Evolutionary conservation across 495 filamentous ascomycete species (phyloP), one percentile per base, ranked within the genome.

Genomic region (Articulospora tetracladia): DNA sequence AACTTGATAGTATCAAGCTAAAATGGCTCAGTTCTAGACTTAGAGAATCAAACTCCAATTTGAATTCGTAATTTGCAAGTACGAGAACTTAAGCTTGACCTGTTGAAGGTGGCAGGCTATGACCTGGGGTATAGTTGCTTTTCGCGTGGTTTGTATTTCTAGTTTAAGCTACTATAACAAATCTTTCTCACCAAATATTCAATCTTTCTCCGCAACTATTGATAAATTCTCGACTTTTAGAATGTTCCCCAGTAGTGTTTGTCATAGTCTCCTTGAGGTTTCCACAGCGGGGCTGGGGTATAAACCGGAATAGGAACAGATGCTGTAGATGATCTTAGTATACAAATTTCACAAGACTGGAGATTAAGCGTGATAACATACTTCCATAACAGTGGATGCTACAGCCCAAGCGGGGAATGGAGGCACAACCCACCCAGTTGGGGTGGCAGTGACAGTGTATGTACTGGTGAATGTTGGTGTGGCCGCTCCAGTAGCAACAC

Each of bases 181-280:
- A n/a, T n/a, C n/a, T n/a, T n/a, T n/a, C n/a, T n/a, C n/a, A n/a
- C n/a, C 34, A n/a, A 39, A 10, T 39, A 39, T 39, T 39, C 34
- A 39, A 39, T n/a, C 34, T 39, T 10, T 39, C n/a, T n/a, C 34
- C 34, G n/a, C 34, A 10, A n/a, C n/a, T n/a, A n/a, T n/a, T n/a
- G n/a, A n/a, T n/a, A n/a, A n/a, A n/a, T n/a, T n/a, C n/a, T n/a
- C n/a, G n/a, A n/a, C 17, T 27, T 8, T n/a, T 50, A 50, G 17
- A 50, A 50, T 50, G 47, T 50, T 25, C 47, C 47, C 47, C 47
- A 50, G 20, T 50, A 50, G 17, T 50, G 47, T 25, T 50, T 50
- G 25, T 50, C 20, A 25, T 50, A 50, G 12, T 50, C 47, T 27
- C 47, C 47, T 26, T 24, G 8, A 50, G 47, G 47, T 27, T 50